Base-by-base conservation (phyloP, 352 stramenopile genomes). In the Globisporangium megalacanthum region DNA sequence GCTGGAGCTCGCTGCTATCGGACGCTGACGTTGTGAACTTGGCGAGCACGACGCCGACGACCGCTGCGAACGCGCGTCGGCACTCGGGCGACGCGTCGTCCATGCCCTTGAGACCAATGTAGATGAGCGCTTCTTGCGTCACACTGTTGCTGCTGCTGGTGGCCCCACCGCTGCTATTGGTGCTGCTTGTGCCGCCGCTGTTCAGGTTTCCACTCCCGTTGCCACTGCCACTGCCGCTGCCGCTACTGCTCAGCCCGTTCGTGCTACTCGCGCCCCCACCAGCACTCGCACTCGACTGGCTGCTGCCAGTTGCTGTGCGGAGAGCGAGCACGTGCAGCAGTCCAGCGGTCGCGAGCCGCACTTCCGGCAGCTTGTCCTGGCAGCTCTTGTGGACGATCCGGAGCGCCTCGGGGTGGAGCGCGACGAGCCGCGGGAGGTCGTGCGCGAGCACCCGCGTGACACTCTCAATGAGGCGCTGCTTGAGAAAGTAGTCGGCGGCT, bases 281-380 rank as follows among this genome's bases (percentile, higher is more conserved):
- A 9, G 46, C 51, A 10, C 42, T 54, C 17, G 29, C 33, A 33
- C n/a, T 36, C 1, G 65, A 39, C 9, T 56, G 51, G 13, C 39
- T 64, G 20, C 55, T 62, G 4, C 63, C 67, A 6, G 64, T 56
- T 7, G 67, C 72, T 11, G 83, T 84, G 10, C 83, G 69, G 14
- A 76, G 70, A 2, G 81, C 75, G 44, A 95, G 57, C 22, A 88
- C 79, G 37, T 79, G 72, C 48, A 95, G 60, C 33, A 95, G 61
- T 7, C 66, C 74, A 0, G 81, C 82, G 0, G 79, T 68, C 4
- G 79, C 82, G 33, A 82, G 63, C 1, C 86, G 72, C 8, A 95
- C 79, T 61, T 95, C 83, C 0, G 83, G 79, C 3, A 59, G 65
- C 61, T 95, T 95, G 61, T 95, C 83, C 52, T 91, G 79, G 53